A percentile compares a stretch with the other conserved stretches of the same genome.
These are phyloP conservation scores for Rhizopogon roseolus DNA, from an alignment of 768 basidiomycete species.

Conservation along the genomic window DNA sequence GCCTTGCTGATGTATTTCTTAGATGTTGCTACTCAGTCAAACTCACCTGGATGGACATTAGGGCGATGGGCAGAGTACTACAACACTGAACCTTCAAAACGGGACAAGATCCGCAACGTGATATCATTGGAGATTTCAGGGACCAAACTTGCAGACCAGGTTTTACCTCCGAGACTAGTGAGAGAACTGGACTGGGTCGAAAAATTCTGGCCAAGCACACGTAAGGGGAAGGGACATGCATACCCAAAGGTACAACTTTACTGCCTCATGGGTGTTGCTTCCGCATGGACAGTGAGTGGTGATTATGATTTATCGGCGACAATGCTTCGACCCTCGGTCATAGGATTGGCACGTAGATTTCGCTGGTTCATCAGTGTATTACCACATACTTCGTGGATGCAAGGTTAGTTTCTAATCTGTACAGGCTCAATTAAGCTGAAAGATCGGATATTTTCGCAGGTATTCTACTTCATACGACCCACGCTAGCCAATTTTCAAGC, in stretches of 20 bases:
- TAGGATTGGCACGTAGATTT: slow-evolving; percentile 99
- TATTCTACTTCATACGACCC: slow-evolving; percentile 94
- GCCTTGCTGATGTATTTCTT: slow-evolving; percentile 3
- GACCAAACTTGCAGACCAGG: slow-evolving; percentile 70
- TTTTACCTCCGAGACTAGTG: slow-evolving; percentile 79
- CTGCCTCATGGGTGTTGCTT: slow-evolving; percentile 92
- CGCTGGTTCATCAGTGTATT: slow-evolving; percentile 96
- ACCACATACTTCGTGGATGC: slow-evolving; percentile 82
- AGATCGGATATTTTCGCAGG: slow-evolving; percentile 35
- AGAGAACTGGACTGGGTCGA: slow-evolving; percentile 97
- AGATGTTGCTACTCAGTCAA: slow-evolving; percentile 90
- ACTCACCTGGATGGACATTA: slow-evolving; percentile 83
- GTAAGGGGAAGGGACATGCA: slow-evolving; percentile 64
- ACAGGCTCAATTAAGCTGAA: neutral
- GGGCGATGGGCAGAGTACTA: slow-evolving; percentile 90
- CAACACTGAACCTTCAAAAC: slow-evolving; percentile 54
- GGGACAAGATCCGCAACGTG: slow-evolving; percentile 91
- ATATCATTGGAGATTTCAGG: slow-evolving; percentile 94
- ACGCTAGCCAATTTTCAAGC: slow-evolving; percentile 81
- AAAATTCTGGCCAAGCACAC: slow-evolving; percentile 84
- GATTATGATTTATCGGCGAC: neutral
- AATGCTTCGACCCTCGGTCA: neutral
- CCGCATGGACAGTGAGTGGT: slow-evolving; percentile 86
- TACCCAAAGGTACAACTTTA: slow-evolving; percentile 96
- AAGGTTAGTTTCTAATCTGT: slow-evolving; percentile 48